Evolutionary conservation across 495 filamentous ascomycete species (phyloP), one percentile per base, ranked within the genome.

Genomic region (Bathelium albidoporum): DNA sequence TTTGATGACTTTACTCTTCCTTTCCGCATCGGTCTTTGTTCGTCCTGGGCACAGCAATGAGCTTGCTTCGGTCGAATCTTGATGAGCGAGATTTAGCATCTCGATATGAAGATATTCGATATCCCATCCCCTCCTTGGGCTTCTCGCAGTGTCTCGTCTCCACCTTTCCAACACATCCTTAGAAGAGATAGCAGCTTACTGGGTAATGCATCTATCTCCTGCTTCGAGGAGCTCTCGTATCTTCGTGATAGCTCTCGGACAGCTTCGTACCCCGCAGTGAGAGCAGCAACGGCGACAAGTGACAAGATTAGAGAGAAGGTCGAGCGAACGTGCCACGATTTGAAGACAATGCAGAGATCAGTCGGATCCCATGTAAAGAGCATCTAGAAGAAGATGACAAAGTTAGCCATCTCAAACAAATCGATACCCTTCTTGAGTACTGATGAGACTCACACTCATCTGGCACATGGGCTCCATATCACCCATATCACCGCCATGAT

Each of bases 311-410:
- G 85, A 9, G 85, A 83, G 28, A 80, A 63, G n/a, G 84, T 84
- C 44, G 83, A 85, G 59, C 77, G 82, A 73, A 97, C 78, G 71
- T 87, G 94, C 94, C 94, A 98, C 77, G 85, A 83, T 67, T 80
- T 85, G 80, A 97, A 98, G 75, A 97, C 81, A 71, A 98, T 92
- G 81, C 94, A 98, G 64, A 98, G 88, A 75, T 97, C 84, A 53
- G 83, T 79, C 20, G 90, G 91, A 69, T 88, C 82, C 95, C 94
- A 97, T 60, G 91, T 98, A 76, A 98, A 98, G 36, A 97, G 83
- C 93, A 96, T 97, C 90, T 95, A 61, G 32, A 1, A 20, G 36
- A 62, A 28, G 66, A 32, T 10, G 22, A 31, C 65, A 39, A 55
- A 44, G 28, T 36, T 29, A 59, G 31, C 26, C 28, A 44, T 63